Conservation (phyloP, 2,329 filamentous ascomycete species). For the Paracoccidioides brasiliensis region DNA sequence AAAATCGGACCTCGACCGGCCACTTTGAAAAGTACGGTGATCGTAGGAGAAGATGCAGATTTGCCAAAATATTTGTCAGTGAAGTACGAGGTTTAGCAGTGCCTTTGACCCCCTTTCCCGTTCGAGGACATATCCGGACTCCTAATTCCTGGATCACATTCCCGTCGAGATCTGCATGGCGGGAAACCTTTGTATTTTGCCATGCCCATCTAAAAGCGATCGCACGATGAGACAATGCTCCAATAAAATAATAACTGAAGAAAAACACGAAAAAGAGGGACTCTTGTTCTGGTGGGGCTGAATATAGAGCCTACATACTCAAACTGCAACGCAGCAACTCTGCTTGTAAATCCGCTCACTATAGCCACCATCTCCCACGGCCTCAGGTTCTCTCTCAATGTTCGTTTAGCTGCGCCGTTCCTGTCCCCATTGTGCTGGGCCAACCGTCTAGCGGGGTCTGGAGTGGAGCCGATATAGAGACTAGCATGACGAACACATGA, state of each 20-base stretch:
- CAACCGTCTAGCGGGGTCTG: constrained; percentile 70
- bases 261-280: background rate
- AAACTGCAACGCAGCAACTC: constrained; percentile 80
- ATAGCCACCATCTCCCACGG: constrained; percentile 88
- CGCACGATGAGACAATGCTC: background rate
- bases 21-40: constrained; percentile 69
- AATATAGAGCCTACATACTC: constrained; percentile 47
- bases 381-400: constrained; percentile 51
- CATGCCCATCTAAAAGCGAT: constrained; percentile 64
- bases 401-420: constrained; percentile 69
- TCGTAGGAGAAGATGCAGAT: constrained; percentile 66
- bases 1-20: constrained; percentile 74
- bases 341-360: constrained; percentile 78
- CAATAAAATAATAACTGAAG: background rate
- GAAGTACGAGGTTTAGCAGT: constrained; percentile 46
- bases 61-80: constrained; percentile 58
- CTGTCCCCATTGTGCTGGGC: constrained; percentile 81
- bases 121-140: constrained; percentile 23
- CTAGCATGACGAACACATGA: constrained; percentile 58
- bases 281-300: no score
- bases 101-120: constrained; percentile 32
- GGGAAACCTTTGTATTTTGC: constrained; percentile 68
- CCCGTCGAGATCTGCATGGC: constrained; percentile 59
- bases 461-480: constrained; percentile 85
- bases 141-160: constrained; percentile 36